A percentile compares a stretch with the other conserved stretches of the same genome.
These are phyloP conservation scores for Pseudogymnoascus sp. DNA, from an alignment of 2,329 filamentous ascomycete genomes.

Conservation along the genomic window DNA sequence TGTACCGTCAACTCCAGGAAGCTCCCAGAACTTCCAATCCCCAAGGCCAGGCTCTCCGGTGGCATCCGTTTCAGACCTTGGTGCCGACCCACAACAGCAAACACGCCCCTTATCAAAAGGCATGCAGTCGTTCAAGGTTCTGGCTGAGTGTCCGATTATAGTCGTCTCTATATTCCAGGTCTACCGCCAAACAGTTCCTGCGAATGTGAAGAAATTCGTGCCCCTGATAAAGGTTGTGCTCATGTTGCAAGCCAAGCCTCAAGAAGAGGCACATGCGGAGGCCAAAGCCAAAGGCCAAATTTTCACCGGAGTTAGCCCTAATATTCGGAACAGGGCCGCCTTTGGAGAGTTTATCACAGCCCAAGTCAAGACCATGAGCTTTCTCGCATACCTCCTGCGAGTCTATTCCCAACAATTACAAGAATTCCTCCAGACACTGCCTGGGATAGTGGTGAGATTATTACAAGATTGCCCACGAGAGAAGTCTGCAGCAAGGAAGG, in stretches of 20 bases:
- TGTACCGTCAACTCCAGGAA: conserved; percentile 58
- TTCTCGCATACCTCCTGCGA: conserved; percentile 82
- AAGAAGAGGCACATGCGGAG: conserved; percentile 83
- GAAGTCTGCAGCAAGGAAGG: conserved; percentile 87
- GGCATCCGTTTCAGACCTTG: conserved; percentile 70
- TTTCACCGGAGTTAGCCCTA: conserved; percentile 86
- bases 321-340: conserved; percentile 85
- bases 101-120: conserved; percentile 76
- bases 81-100: conserved; percentile 71
- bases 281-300: conserved; percentile 70
- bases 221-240: conserved; percentile 89
- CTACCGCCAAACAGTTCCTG: conserved; percentile 67
- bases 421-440: conserved; percentile 79
- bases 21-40: conserved; percentile 66
- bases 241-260: conserved; percentile 79
- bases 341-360: conserved; percentile 98
- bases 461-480: conserved; percentile 91
- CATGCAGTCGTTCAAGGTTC: conserved; percentile 98
- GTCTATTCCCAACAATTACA: conserved; percentile 79
- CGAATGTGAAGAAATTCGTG: conserved; percentile 86
- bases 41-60: conserved; percentile 85
- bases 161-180: conserved; percentile 97
- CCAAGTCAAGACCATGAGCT: conserved; percentile 99
- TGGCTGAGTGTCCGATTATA: conserved; percentile 96
- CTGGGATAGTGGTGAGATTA: conserved; percentile 81